Base-by-base conservation (phyloP, 768 basidiomycete genomes). In the Trametes coccinea region DNA sequence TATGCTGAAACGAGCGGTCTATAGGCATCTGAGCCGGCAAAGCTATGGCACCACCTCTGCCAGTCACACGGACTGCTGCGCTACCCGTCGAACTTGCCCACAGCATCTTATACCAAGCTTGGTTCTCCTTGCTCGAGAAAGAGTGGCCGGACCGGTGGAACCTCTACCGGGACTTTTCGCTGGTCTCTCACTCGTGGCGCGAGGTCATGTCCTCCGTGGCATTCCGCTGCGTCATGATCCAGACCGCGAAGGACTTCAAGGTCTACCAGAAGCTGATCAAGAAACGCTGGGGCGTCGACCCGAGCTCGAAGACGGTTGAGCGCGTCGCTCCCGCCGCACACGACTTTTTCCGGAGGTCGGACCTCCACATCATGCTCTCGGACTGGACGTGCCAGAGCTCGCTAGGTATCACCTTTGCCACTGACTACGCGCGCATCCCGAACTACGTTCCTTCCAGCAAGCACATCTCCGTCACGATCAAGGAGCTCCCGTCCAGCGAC, bases 401-500 rank as follows among this genome's bases (percentile, higher is more conserved):
- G 8, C 31, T 30, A 5, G 55, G 46, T 5, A 49, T 58, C 30
- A 11, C 39, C 41, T 57, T 52, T 31, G 40, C 37, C 14, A 57
- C 55, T 29, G 61, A 62, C 61, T 62, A 62, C 34, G 44, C 50
- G 14, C 43, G 55, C 14, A 62, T 62, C 4, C 61, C 61, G 16
- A 16, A 37, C 50, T 62, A 62, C 56, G 53, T 62, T 27, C 55
- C 61, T 37, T 44, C 45, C 2, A 37, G 44, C 51, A 45, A 39
- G 22, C 50, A 44, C 37, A 53, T 62, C 50, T 53, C 56, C 9
- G 44, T 62, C 37, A 41, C 53, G 50, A 48, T 62, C 56, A 52
- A 52, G 30, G 56, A 56, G 30, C 51, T 58, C 5, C 55, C 56
- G 11, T 53, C 56, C n/a, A 57, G 48, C 50, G 56, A 57, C 30